These are phyloP conservation scores for Kwoniella dendrophila DNA, from an alignment of 768 basidiomycete genomes.

Conservation along the genomic window DNA sequence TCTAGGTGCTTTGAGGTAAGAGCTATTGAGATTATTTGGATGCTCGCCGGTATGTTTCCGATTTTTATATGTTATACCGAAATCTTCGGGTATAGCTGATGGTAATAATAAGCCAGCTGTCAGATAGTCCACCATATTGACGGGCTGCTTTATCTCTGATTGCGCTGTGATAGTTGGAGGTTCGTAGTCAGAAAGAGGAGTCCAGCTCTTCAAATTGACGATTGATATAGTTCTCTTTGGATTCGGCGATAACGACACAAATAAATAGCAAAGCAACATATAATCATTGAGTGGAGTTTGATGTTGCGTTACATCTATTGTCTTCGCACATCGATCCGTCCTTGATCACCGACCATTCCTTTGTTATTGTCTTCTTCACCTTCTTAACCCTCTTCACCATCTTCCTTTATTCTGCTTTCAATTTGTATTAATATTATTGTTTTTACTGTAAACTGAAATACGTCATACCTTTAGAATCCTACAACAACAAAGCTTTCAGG, in stretches of 20 bases:
- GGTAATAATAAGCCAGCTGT: conserved; percentile 22
- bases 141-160: conserved; percentile 32
- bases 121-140: too few species aligned
- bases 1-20: conserved; percentile 24
- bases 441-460: background rate
- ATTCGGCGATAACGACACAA: too few species aligned
- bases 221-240: too few species aligned
- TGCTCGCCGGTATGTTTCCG: conserved; percentile 7
- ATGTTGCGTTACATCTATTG: conserved; percentile 11
- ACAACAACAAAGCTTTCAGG: background rate
- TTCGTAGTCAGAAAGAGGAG: conserved; percentile 35
- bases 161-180: conserved; percentile 36
- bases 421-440: background rate
- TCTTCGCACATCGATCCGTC: too few species aligned
- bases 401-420: conserved; percentile 1
- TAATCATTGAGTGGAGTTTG: conserved; percentile 21
- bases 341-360: too few species aligned
- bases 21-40: too few species aligned
- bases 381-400: conserved; percentile 20
- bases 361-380: conserved; percentile 10
- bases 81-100: conserved; percentile 4
- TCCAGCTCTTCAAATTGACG: too few species aligned
- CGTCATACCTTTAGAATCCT: conserved; percentile 2
- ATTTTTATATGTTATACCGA: background rate
- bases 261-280: too few species aligned